Conservation (phyloP, 1,139 yeast species). For the Kurtzmaniella quercitrusa region DNA sequence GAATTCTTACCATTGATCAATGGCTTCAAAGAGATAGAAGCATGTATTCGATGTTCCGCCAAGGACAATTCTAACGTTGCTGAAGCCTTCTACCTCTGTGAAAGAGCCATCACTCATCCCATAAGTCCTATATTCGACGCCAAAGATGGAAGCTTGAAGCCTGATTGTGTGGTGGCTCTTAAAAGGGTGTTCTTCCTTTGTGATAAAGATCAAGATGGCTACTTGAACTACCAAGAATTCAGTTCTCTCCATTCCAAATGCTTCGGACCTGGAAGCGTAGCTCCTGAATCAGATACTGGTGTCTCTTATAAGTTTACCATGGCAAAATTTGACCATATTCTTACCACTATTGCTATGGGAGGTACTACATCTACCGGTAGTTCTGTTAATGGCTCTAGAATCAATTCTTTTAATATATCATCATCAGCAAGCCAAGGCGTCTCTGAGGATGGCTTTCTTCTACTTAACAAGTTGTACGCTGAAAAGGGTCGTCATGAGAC, state of each 20-base stretch:
- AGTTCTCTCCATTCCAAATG: slow-evolving; percentile 67
- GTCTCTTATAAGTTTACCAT: slow-evolving; percentile 6
- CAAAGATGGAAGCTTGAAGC: slow-evolving; percentile 80
- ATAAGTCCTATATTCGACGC: slow-evolving; percentile 92
- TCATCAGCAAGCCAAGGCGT: slow-evolving; percentile 46
- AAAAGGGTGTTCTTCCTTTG: slow-evolving; percentile 77
- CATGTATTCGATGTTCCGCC: slow-evolving; percentile 86
- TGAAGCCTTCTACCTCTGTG: slow-evolving; percentile 85
- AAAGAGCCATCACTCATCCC: slow-evolving; percentile 88
- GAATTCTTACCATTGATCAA: slow-evolving; percentile 83
- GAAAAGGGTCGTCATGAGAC: slow-evolving; percentile 94
- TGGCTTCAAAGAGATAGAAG: slow-evolving; percentile 91
- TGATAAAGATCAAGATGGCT: slow-evolving; percentile 90
- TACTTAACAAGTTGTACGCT: slow-evolving; percentile 75
- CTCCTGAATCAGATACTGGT: background rate
- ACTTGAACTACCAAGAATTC: slow-evolving; percentile 65
- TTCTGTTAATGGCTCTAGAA: too few species aligned
- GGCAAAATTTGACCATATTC: slow-evolving; percentile 28
- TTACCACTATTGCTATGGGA: slow-evolving; percentile 14
- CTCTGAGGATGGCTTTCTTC: slow-evolving; percentile 69
- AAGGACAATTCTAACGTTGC: slow-evolving; percentile 77
- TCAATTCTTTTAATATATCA: background rate
- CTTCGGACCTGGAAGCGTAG: slow-evolving; percentile 44
- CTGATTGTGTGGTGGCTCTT: slow-evolving; percentile 70
- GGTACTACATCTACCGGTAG: too few species aligned